phyloP scores from a whole-genome alignment of 495 filamentous ascomycete species.

The Xylaria venustula region DNA sequence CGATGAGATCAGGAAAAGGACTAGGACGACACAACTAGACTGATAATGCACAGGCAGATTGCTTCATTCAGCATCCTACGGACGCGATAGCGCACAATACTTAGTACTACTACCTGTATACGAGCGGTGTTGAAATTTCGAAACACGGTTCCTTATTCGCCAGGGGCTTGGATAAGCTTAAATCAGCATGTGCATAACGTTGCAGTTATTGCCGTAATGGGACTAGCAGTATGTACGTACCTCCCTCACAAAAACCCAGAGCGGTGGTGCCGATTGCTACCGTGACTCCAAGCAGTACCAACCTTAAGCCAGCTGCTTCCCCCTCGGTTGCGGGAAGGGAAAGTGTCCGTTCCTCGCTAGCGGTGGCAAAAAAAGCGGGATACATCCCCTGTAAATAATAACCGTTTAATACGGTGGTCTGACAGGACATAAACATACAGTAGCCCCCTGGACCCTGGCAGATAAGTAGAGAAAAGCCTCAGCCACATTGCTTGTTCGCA shows the following conservation, averaged over 20 bases:
- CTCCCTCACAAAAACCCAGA: background rate
- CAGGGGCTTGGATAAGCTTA: background rate
- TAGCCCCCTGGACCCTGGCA: background rate
- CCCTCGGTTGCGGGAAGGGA: background rate
- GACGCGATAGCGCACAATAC: too few species aligned
- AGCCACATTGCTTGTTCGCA: constrained; percentile 6
- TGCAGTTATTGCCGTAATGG: too few species aligned
- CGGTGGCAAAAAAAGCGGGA: too few species aligned
- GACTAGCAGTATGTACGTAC: background rate
- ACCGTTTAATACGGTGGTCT: background rate
- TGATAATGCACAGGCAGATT: too few species aligned
- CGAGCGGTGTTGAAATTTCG: background rate
- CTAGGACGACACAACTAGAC: background rate
- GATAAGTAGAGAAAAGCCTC: too few species aligned
- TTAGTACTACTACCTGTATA: background rate
- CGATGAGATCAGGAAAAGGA: background rate
- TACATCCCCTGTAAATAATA: too few species aligned
- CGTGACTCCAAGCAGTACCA: background rate
- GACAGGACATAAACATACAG: too few species aligned
- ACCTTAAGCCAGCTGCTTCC: too few species aligned
- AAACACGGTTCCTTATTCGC: background rate
- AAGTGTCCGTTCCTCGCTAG: background rate
- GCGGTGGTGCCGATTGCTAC: constrained; percentile 2
- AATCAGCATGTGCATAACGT: background rate
- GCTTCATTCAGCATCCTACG: too few species aligned